A percentile compares a stretch with the other conserved stretches of the same genome.
These are phyloP conservation scores for Malassezia vespertilionis DNA, from an alignment of 1,284 basidiomycete species.

Conservation along the genomic window DNA sequence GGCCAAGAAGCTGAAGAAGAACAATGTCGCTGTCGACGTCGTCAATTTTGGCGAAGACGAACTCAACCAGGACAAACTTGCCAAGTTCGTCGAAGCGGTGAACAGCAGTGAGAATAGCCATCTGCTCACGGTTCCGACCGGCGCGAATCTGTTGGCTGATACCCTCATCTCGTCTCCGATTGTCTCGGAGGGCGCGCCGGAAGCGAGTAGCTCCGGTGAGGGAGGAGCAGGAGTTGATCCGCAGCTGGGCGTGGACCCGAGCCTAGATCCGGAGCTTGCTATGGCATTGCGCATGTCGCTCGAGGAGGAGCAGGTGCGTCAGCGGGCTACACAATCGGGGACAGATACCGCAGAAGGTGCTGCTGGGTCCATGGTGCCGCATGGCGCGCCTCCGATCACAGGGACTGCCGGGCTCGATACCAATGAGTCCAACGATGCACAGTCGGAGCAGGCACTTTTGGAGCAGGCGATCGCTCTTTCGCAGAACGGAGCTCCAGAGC, in stretches of 20 bases:
- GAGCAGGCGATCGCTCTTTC: conserved; percentile 36
- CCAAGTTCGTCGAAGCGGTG: conserved; percentile 65
- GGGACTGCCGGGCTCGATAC: conserved; percentile 23
- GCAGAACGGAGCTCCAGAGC: no score
- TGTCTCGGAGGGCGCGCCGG: conserved; percentile 67
- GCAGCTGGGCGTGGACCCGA: conserved; percentile 62
- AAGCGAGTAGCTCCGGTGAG: conserved; percentile 51
- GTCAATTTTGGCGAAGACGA: conserved; percentile 60
- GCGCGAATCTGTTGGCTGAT: conserved; percentile 65
- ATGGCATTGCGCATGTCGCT: conserved; percentile 97
- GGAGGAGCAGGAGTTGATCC: conserved; percentile 60
- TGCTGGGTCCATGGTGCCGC: conserved; percentile 32
- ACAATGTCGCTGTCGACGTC: conserved; percentile 91
- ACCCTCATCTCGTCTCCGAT: conserved; percentile 69
- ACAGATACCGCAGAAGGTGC: conserved; percentile 22
- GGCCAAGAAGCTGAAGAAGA: conserved; percentile 97
- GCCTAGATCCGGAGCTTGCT: conserved; percentile 87
- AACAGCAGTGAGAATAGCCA: conserved; percentile 69
- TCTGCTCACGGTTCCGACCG: conserved; percentile 67
- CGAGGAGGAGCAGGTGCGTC: conserved; percentile 86
- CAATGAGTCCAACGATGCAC: conserved; percentile 22
- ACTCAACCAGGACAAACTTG: conserved; percentile 55
- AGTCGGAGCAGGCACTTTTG: conserved; percentile 38
- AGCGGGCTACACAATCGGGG: conserved; percentile 47
- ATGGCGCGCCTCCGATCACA: conserved; percentile 34